Evolutionary conservation across 1,139 yeast species (phyloP).

Genomic region (Saccharomycopsis crataegensis): DNA sequence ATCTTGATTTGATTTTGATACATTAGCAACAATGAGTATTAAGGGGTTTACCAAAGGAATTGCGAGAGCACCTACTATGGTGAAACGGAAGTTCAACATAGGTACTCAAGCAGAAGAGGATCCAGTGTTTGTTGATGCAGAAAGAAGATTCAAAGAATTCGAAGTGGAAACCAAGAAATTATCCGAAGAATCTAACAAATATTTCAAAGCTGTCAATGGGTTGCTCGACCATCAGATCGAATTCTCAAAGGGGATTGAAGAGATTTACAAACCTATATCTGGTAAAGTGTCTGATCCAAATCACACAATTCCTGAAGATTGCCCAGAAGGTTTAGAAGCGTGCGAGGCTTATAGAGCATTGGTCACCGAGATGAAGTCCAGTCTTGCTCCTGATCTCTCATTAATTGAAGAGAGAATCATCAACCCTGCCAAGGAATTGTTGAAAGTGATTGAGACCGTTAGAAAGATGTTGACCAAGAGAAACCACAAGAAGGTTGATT

Average conservation of each 20-base stretch:
- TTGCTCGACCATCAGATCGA: conserved; percentile 92
- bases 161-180: conserved; percentile 85
- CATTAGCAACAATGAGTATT: conserved; percentile 57
- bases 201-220: conserved; percentile 84
- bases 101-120: conserved; percentile 72
- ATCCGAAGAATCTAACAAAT: conserved; percentile 83
- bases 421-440: conserved; percentile 84
- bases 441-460: conserved; percentile 71
- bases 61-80: conserved; percentile 40
- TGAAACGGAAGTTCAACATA: conserved; percentile 71
- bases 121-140: conserved; percentile 90
- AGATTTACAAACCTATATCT: conserved; percentile 90
- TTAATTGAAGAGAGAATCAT: conserved; percentile 86
- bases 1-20: no score
- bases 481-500: conserved; percentile 89
- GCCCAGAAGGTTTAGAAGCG: conserved; percentile 93
- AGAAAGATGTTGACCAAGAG: conserved; percentile 93
- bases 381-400: conserved; percentile 87
- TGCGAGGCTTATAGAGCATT: conserved; percentile 86
- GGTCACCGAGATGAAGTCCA: conserved; percentile 76
- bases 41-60: conserved; percentile 87
- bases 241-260: conserved; percentile 77
- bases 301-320: conserved; percentile 74
- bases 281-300: conserved; percentile 89
- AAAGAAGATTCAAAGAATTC: conserved; percentile 86